Base-by-base conservation (phyloP, 2,329 filamentous ascomycete genomes). In the Leptographium galeiforme region DNA sequence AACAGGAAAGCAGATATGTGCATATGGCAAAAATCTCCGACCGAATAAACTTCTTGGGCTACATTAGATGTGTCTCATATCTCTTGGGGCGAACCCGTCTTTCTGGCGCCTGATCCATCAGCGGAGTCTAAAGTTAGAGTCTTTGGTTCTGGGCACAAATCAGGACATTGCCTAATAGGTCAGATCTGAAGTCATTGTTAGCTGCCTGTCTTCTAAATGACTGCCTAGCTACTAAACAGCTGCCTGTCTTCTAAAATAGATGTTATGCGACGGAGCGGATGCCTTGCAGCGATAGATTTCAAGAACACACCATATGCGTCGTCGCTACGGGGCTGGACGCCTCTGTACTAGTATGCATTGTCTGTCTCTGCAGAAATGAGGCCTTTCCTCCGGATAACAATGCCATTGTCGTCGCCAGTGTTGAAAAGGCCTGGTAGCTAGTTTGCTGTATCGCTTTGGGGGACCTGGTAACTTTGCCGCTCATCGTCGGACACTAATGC, bases 401-500 rank as follows among this genome's bases (percentile, higher is more conserved):
- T 81, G 48, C 78, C 71, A 58, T 72, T 75, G 55, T 75, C 73
- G 8, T 84, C 84, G 48, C 88, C 74, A 6, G 79, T 81, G 54
- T 88, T 72, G 6, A 74, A 76, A 55, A 88, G 70, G 1, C 70
- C 69, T 1, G 84, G 84, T 1, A 87, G 68, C 39, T 80, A 63
- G 11, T 76, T 72, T 0, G 65, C 65, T 2, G 72, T 68, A 8
- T 75, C 75, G 34, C 63, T 67, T 12, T 69, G 71, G 0, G 85
- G 84, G 64, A 82, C 84, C 32, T 81, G 66, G 61, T 77, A 88
- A 40, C 82, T 84, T 63, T 85, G 81, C 53, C 63, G 59, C 13
- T 67, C 60, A 57, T 82, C 75, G 61, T 88, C 84, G 43, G 77
- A 75, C 48, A 87, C 71, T 36, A 88, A 72, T 1, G 77, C 77